A percentile compares a stretch with the other conserved stretches of the same genome.
phyloP scores from a whole-genome alignment of 139 green algal species.

The Desmodesmus armatus region DNA sequence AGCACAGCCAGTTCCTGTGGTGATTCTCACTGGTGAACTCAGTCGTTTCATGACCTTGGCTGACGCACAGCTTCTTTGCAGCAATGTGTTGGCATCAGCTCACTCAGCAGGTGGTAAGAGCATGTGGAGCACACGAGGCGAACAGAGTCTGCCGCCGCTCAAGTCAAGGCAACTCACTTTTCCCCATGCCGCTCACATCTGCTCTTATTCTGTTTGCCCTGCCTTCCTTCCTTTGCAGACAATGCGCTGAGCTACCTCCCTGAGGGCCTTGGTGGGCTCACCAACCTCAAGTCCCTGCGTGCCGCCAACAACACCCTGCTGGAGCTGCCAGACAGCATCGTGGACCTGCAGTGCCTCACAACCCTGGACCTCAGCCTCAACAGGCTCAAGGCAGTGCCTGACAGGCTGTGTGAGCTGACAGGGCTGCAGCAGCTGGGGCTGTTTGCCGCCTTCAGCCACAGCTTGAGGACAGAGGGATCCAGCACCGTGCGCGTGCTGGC shows the following conservation, averaged over 20 bases:
- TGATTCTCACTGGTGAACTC: no score
- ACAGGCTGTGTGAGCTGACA: background rate
- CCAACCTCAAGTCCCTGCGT: background rate
- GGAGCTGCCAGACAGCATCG: constrained; percentile 33
- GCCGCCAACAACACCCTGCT: constrained; percentile 25
- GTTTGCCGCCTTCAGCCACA: constrained; percentile 18
- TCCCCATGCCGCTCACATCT: no score
- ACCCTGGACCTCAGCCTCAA: background rate
- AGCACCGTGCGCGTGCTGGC: constrained; percentile 4
- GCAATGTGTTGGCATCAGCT: no score
- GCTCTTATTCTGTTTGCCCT: no score
- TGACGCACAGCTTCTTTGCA: no score
- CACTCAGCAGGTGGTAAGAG: no score
- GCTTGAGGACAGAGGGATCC: constrained; percentile 15
- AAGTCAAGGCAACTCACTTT: no score
- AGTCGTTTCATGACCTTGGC: no score
- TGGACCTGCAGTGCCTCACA: background rate
- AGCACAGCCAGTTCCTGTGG: no score
- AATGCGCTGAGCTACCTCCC: constrained; percentile 25
- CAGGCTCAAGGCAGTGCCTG: constrained; percentile 15
- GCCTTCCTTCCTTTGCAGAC: no score
- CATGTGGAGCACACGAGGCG: no score
- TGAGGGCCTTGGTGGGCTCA: constrained; percentile 25
- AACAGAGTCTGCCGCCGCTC: no score
- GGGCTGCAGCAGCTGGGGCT: constrained; percentile 10